These are phyloP conservation scores for Leucocoprinus leucothites DNA, from an alignment of 768 basidiomycete genomes.

Conservation along the genomic window DNA sequence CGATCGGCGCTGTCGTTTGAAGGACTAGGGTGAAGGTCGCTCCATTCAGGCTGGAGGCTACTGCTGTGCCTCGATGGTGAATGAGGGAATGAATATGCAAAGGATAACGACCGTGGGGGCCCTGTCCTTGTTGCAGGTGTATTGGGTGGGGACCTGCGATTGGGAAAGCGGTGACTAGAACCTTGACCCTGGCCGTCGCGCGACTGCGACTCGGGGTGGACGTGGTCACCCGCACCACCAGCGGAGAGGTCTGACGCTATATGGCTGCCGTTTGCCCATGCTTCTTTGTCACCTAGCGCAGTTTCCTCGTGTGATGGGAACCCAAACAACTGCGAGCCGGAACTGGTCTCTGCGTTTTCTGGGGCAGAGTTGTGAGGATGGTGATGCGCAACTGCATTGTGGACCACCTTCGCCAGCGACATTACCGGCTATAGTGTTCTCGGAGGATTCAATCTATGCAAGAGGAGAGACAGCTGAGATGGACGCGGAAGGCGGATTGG, in stretches of 20 bases:
- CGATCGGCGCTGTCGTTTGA: constrained; percentile 30
- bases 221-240: background rate
- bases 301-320: no score
- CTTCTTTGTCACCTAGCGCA: background rate
- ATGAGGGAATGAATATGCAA: constrained; percentile 50
- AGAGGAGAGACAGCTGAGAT: background rate
- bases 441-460: constrained; percentile 1
- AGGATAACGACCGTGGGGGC: constrained; percentile 71
- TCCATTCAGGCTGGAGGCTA: constrained; percentile 8
- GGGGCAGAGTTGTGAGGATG: background rate
- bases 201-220: background rate
- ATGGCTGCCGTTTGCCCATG: background rate
- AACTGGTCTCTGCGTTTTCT: no score
- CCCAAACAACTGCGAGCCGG: no score
- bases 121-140: constrained; percentile 70
- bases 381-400: constrained; percentile 11
- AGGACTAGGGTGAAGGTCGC: constrained; percentile 27
- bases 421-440: constrained; percentile 13
- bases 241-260: background rate
- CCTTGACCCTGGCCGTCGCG: background rate
- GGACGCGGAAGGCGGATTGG: background rate
- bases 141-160: constrained; percentile 28
- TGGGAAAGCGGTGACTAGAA: constrained; percentile 16
- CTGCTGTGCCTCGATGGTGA: constrained; percentile 27
- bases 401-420: constrained; percentile 24